These are phyloP conservation scores for Syzygium aromaticum DNA, from an alignment of 345 rosid genomes.

Conservation along the genomic window DNA sequence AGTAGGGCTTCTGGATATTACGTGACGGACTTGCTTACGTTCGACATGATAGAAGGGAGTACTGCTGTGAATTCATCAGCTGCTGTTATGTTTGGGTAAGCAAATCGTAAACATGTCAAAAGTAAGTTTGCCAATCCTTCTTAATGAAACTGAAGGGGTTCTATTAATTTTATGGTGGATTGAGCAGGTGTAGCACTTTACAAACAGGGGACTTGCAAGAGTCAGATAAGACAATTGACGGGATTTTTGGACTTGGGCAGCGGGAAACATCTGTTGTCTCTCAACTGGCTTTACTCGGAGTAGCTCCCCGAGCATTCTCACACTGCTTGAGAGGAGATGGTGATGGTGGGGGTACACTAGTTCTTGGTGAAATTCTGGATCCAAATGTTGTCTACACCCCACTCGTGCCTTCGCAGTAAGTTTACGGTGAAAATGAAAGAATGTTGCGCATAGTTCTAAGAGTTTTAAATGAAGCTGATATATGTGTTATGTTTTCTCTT, in stretches of 20 bases:
- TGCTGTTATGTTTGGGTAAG: slow-evolving; percentile 81
- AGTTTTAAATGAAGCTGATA: neutral
- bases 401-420: slow-evolving; percentile 85
- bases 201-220: slow-evolving; percentile 81
- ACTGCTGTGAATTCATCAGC: slow-evolving; percentile 58
- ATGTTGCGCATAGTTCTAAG: neutral
- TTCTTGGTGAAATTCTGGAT: slow-evolving; percentile 87
- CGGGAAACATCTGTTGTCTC: slow-evolving; percentile 78
- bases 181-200: slow-evolving; percentile 70
- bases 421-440: neutral
- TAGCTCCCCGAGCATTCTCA: slow-evolving; percentile 83
- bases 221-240: slow-evolving; percentile 90
- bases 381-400: slow-evolving; percentile 91
- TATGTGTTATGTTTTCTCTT: neutral
- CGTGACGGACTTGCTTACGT: slow-evolving; percentile 59
- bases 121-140: neutral
- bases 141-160: slow-evolving; percentile 7
- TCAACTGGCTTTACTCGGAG: slow-evolving; percentile 76
- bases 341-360: slow-evolving; percentile 84
- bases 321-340: slow-evolving; percentile 89
- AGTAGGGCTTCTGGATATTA: slow-evolving; percentile 91
- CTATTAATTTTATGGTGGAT: slow-evolving; percentile 8
- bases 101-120: slow-evolving; percentile 15
- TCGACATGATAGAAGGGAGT: slow-evolving; percentile 42
- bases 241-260: slow-evolving; percentile 94